Percentiles rank a stretch among this genome's conserved stretches.
These are phyloP conservation scores for Aspergillus incahuasiensis DNA, from an alignment of 495 filamentous ascomycete genomes.

Conservation along the genomic window DNA sequence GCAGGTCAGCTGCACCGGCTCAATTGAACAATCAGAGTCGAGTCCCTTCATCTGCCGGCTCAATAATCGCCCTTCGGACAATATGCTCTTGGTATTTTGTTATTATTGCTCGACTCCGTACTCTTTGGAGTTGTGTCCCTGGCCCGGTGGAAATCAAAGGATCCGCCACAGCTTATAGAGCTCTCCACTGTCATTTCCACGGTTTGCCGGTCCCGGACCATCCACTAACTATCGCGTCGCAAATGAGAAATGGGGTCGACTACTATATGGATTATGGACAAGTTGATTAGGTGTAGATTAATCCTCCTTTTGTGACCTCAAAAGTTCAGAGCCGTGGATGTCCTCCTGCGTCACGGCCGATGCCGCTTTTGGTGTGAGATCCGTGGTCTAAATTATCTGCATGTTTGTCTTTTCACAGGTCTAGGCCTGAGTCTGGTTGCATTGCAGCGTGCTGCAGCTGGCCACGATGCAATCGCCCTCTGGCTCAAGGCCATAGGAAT, in stretches of 20 bases:
- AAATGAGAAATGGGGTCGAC: constrained; percentile 11
- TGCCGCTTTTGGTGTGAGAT: neutral
- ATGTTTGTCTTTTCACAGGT: neutral
- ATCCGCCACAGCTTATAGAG: constrained; percentile 13
- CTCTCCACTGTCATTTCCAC: constrained; percentile 17
- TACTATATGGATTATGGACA: neutral
- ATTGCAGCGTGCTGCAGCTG: neutral
- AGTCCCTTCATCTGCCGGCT: neutral
- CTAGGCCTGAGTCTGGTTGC: neutral
- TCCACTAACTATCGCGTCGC: constrained; percentile 13
- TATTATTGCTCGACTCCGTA: neutral
- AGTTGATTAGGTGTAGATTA: constrained; percentile 1
- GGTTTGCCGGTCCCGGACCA: constrained; percentile 11
- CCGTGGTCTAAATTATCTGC: neutral
- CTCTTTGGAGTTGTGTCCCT: neutral
- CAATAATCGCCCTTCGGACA: neutral
- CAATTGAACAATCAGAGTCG: neutral
- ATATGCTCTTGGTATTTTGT: neutral
- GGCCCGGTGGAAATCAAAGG: constrained; percentile 15
- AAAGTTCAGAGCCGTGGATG: neutral
- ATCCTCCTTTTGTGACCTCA: neutral
- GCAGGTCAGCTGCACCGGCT: neutral
- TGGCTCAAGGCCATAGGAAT: too few relatives aligned
- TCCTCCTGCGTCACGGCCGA: neutral
- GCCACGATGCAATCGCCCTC: too few relatives aligned